A percentile compares a stretch with the other conserved stretches of the same genome.
These are phyloP conservation scores for Penicillium sclerotiorum DNA, from an alignment of 2,329 filamentous ascomycete genomes.

Conservation along the genomic window DNA sequence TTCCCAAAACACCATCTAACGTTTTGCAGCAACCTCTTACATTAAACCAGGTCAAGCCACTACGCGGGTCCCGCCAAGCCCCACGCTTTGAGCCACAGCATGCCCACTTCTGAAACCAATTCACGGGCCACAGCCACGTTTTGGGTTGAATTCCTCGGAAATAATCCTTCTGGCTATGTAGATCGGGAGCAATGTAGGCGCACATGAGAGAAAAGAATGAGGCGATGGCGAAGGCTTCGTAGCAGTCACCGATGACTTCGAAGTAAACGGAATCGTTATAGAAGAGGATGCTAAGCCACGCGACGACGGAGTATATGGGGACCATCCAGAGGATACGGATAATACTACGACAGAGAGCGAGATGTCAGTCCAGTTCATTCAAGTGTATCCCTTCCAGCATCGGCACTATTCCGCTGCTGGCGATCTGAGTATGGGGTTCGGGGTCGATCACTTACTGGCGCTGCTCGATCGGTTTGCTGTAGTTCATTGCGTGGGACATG, in stretches of 20 bases:
- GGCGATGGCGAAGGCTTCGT: conserved; percentile 83
- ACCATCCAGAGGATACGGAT: conserved; percentile 88
- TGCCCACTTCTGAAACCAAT: conserved; percentile 68
- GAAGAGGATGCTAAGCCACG: conserved; percentile 71
- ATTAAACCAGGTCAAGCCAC: conserved; percentile 78
- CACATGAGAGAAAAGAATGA: conserved; percentile 66
- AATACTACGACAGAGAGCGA: conserved; percentile 57
- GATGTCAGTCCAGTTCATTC: background rate
- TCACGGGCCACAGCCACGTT: conserved; percentile 74
- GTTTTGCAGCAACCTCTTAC: too few species aligned
- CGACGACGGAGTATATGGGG: conserved; percentile 73
- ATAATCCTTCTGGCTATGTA: conserved; percentile 79
- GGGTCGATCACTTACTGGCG: conserved; percentile 51
- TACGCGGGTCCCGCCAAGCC: conserved; percentile 70
- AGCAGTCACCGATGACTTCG: conserved; percentile 77
- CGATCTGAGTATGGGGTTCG: background rate
- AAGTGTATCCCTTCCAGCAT: background rate
- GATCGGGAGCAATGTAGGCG: conserved; percentile 55
- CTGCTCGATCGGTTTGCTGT: conserved; percentile 62
- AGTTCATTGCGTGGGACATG: conserved; percentile 61
- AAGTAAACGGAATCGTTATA: conserved; percentile 80
- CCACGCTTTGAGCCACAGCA: conserved; percentile 70
- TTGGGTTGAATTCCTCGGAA: conserved; percentile 69
- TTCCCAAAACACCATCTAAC: too few species aligned
- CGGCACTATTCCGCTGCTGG: too few species aligned